These are phyloP conservation scores for Hypoxylon sp. DNA, from an alignment of 2,329 filamentous ascomycete species.

Conservation along the genomic window DNA sequence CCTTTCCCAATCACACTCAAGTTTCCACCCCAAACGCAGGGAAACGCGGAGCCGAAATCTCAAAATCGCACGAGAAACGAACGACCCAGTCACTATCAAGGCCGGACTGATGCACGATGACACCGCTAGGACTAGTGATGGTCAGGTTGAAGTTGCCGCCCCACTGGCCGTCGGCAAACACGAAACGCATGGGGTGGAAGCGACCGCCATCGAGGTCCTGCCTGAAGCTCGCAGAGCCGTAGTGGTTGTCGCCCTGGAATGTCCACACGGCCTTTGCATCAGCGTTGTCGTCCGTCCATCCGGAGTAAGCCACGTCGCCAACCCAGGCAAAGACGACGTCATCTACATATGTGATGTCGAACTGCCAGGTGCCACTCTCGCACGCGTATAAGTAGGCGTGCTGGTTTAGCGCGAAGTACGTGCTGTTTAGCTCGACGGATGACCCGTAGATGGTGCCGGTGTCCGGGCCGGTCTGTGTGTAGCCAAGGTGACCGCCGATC, in stretches of 20 bases:
- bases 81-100: slow-evolving; percentile 37
- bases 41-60: slow-evolving; percentile 26
- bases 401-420: slow-evolving; percentile 49
- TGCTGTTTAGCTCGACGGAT: slow-evolving; percentile 28
- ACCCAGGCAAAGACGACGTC: slow-evolving; percentile 42
- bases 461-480: slow-evolving; percentile 10
- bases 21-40: slow-evolving; percentile 30
- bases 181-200: slow-evolving; percentile 37
- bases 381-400: slow-evolving; percentile 49
- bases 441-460: slow-evolving; percentile 35
- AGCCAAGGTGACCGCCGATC: slow-evolving; percentile 38
- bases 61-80: slow-evolving; percentile 30
- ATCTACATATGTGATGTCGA: slow-evolving; percentile 44
- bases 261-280: slow-evolving; percentile 42
- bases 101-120: slow-evolving; percentile 40
- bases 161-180: slow-evolving; percentile 37
- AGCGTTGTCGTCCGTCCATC: slow-evolving; percentile 48
- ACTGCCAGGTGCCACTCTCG: slow-evolving; percentile 46
- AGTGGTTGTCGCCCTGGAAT: slow-evolving; percentile 34
- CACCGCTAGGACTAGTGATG: slow-evolving; percentile 42
- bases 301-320: slow-evolving; percentile 43
- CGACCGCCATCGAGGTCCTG: slow-evolving; percentile 30
- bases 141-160: slow-evolving; percentile 37
- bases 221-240: slow-evolving; percentile 40
- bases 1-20: neutral